Evolutionary conservation across 257 asterid species (phyloP).

Genomic region (Penstemon davidsonii): DNA sequence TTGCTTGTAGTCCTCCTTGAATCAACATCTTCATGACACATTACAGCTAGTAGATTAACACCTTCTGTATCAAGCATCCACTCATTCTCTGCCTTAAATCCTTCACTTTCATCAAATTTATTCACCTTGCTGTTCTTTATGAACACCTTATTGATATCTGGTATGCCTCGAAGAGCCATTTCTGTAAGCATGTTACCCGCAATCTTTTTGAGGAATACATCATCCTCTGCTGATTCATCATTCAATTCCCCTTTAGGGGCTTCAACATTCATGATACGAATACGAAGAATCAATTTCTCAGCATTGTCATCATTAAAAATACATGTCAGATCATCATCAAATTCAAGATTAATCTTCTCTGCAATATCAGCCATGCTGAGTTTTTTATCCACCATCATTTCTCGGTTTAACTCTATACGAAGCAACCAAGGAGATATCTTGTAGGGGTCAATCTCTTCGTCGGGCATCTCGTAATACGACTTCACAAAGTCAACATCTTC

Average conservation of each 20-base stretch:
- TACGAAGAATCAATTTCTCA: constrained; percentile 92
- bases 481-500: constrained; percentile 95
- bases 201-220: constrained; percentile 93
- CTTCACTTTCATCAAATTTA: constrained; percentile 72
- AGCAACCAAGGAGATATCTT: constrained; percentile 99
- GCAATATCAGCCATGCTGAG: constrained; percentile 99
- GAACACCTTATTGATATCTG: constrained; percentile 96
- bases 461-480: constrained; percentile 98
- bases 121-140: constrained; percentile 78
- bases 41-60: constrained; percentile 91
- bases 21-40: constrained; percentile 93
- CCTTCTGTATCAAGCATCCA: constrained; percentile 99
- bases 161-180: constrained; percentile 98
- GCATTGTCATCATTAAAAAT: constrained; percentile 98
- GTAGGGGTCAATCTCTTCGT: constrained; percentile 92
- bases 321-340: constrained; percentile 87
- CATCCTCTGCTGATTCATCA: constrained; percentile 97
- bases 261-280: constrained; percentile 97
- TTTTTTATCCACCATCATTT: constrained; percentile 99
- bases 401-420: constrained; percentile 89
- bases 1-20: constrained; percentile 88
- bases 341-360: constrained; percentile 86
- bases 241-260: constrained; percentile 88
- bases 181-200: constrained; percentile 98
- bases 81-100: constrained; percentile 85